phyloP scores from a whole-genome alignment of 2,329 filamentous ascomycete genomes.

The Calycina herbarum region DNA sequence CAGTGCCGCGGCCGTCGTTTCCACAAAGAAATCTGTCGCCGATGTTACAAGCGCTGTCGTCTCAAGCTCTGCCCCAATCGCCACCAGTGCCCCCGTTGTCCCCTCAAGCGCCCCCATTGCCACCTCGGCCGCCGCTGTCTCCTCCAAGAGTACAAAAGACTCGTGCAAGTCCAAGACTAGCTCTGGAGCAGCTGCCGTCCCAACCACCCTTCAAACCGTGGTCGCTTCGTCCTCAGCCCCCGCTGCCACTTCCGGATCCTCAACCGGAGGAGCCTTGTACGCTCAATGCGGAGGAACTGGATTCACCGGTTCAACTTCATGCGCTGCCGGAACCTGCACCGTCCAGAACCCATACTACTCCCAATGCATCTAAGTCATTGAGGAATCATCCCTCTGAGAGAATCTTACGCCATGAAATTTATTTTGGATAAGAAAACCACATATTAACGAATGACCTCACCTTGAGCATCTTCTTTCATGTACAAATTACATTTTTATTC shows the following conservation, averaged over 20 bases:
- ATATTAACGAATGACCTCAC: neutral
- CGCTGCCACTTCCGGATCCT: neutral
- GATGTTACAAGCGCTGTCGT: neutral
- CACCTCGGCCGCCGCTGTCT: neutral
- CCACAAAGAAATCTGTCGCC: conserved; percentile 3
- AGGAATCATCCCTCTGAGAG: neutral
- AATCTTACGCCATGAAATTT: neutral
- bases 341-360: conserved; percentile 26
- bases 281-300: conserved; percentile 24
- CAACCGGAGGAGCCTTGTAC: conserved; percentile 12
- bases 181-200: neutral
- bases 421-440: neutral
- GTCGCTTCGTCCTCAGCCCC: neutral
- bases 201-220: conserved; percentile 11
- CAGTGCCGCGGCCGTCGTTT: neutral
- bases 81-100: neutral
- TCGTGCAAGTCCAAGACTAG: conserved; percentile 8
- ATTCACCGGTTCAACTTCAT: conserved; percentile 24
- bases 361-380: conserved; percentile 19
- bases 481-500: neutral
- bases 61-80: neutral
- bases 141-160: conserved; percentile 1
- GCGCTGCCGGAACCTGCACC: conserved; percentile 21
- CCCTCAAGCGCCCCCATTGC: neutral
- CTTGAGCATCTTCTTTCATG: neutral